A percentile compares a stretch with the other conserved stretches of the same genome.
phyloP scores from a whole-genome alignment of 164 flowering plant species.

The Umbellularia californica region DNA sequence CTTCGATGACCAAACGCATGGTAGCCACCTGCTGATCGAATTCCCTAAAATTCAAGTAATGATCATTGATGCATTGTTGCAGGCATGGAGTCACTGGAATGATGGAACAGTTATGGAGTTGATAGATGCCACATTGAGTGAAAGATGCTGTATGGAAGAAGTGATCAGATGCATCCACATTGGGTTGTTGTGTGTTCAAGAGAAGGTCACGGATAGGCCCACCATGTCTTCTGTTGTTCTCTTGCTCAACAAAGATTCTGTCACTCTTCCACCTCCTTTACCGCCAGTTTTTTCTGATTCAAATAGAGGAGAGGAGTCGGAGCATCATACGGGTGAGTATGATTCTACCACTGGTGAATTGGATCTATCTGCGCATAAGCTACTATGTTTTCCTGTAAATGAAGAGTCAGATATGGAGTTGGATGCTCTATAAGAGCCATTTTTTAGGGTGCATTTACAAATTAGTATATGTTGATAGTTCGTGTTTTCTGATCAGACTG shows the following conservation, averaged over 20 bases:
- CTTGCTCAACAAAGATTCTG: constrained; percentile 36
- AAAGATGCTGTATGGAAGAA: constrained; percentile 17
- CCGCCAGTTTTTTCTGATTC: constrained; percentile 32
- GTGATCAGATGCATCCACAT: constrained; percentile 41
- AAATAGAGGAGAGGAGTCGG: background rate
- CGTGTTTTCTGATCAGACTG: too few species aligned
- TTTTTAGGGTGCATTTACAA: background rate
- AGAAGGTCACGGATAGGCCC: constrained; percentile 32
- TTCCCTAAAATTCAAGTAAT: too few species aligned
- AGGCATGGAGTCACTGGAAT: constrained; percentile 4
- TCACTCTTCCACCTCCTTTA: constrained; percentile 31
- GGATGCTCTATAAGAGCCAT: background rate
- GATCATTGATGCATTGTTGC: background rate
- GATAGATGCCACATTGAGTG: constrained; percentile 25
- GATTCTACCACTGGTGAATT: background rate
- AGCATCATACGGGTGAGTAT: too few species aligned
- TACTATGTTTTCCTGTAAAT: background rate
- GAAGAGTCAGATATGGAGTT: constrained; percentile 5
- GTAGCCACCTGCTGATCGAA: too few species aligned
- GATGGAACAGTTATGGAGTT: background rate
- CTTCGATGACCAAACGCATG: too few species aligned
- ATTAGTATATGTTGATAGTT: too few species aligned
- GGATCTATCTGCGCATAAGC: background rate
- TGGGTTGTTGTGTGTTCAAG: constrained; percentile 43
- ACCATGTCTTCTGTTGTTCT: constrained; percentile 37